A percentile compares a stretch with the other conserved stretches of the same genome.
Evolutionary conservation across 176 grass and related monocot species (phyloP).

Genomic region (Hordeum marinum): DNA sequence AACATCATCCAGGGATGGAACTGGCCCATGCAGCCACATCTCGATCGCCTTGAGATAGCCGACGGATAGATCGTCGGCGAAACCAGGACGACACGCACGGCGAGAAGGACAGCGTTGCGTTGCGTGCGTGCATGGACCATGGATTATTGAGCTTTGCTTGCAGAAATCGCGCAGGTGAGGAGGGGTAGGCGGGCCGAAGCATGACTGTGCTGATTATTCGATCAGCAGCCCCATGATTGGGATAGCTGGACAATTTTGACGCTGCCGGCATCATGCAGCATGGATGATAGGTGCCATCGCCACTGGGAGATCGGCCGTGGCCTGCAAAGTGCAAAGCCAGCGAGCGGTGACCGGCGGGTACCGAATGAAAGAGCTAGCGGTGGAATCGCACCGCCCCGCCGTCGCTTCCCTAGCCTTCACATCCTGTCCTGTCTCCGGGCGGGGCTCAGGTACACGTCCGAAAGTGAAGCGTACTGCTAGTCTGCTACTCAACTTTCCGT

Average conservation of each 20-base stretch:
- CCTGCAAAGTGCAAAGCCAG: not conserved
- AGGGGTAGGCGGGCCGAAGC: not conserved
- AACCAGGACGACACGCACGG: not conserved
- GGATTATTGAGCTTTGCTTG: not conserved
- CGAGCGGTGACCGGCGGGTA: too few relatives aligned
- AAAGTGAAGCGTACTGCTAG: not conserved
- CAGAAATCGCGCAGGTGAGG: too few relatives aligned
- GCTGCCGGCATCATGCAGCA: too few relatives aligned
- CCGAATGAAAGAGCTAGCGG: not conserved
- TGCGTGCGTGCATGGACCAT: not conserved
- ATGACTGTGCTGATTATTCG: constrained; percentile 10
- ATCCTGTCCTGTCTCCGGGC: not conserved
- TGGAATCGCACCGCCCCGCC: not conserved
- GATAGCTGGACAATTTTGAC: not conserved
- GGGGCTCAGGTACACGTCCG: not conserved
- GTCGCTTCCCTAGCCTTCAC: constrained; percentile 13
- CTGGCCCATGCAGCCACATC: not conserved
- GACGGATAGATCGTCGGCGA: not conserved
- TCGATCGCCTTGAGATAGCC: not conserved
- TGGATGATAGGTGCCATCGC: not conserved
- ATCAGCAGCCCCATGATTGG: constrained; percentile 8
- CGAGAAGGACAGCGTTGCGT: not conserved
- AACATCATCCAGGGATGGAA: not conserved
- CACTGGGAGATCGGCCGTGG: not conserved
- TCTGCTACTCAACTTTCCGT: not conserved